phyloP scores from a whole-genome alignment of 2,329 filamentous ascomycete species.

The Capronia coronata region DNA sequence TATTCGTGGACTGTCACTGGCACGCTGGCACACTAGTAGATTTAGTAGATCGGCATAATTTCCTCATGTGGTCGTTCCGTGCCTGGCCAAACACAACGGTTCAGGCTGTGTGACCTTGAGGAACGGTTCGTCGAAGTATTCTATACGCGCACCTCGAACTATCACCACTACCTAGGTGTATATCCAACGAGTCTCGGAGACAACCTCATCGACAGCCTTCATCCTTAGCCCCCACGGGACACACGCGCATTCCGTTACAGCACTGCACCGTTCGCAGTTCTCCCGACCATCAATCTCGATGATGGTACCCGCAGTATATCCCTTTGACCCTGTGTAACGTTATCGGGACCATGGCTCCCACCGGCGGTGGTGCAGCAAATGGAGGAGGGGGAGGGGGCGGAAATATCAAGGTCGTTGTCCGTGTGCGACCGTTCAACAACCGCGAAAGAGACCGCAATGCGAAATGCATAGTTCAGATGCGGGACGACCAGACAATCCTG shows the following conservation, averaged over 20 bases:
- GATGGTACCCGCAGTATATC: constrained; percentile 8
- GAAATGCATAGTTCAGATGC: constrained; percentile 98
- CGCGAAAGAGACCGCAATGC: constrained; percentile 88
- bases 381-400: constrained; percentile 63
- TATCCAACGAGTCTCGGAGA: neutral
- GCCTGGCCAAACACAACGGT: neutral
- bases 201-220: neutral
- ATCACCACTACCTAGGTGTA: neutral
- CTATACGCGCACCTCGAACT: neutral
- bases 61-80: neutral
- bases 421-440: constrained; percentile 88
- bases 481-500: constrained; percentile 82
- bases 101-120: neutral
- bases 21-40: too few relatives aligned
- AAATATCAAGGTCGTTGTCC: constrained; percentile 99
- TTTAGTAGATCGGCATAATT: neutral
- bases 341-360: constrained; percentile 52
- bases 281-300: constrained; percentile 3
- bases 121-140: neutral
- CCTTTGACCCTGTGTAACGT: constrained; percentile 12
- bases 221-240: neutral
- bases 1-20: neutral
- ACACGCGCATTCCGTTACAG: neutral
- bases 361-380: constrained; percentile 29
- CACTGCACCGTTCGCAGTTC: neutral